Evolutionary conservation across 179 eudicot genomes (phyloP).

Genomic region (Spergularia azorica): DNA sequence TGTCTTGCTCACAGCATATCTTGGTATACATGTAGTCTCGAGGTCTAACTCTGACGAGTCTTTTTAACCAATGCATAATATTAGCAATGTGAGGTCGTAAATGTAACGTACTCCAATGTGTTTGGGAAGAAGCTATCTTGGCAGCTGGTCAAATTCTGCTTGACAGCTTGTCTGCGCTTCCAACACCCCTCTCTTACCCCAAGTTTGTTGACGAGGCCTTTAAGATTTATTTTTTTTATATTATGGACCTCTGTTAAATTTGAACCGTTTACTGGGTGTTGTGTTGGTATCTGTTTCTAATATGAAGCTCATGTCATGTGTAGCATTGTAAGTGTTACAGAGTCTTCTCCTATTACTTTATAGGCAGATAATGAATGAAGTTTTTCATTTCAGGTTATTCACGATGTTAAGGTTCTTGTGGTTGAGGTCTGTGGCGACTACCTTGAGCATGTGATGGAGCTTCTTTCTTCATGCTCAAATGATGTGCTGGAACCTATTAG

Average conservation of each 20-base stretch:
- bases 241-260: neutral
- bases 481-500: conserved; percentile 79
- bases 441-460: conserved; percentile 57
- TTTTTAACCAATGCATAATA: neutral
- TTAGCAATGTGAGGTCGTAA: neutral
- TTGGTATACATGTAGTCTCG: neutral
- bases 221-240: neutral
- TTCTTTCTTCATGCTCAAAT: conserved; percentile 65
- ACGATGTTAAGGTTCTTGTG: conserved; percentile 70
- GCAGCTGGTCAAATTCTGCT: neutral
- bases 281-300: neutral
- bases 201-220: neutral
- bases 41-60: too few species aligned
- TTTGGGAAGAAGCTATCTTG: neutral
- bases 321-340: neutral
- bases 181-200: neutral
- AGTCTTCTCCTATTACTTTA: conserved; percentile 6
- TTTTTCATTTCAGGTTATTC: conserved; percentile 65
- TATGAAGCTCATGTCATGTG: neutral
- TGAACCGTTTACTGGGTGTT: neutral
- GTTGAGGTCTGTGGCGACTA: conserved; percentile 62
- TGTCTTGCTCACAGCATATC: neutral
- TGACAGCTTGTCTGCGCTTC: neutral
- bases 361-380: neutral
- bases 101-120: neutral